Evolutionary conservation across 495 filamentous ascomycete species (phyloP).

Genomic region (Terfezia boudieri): DNA sequence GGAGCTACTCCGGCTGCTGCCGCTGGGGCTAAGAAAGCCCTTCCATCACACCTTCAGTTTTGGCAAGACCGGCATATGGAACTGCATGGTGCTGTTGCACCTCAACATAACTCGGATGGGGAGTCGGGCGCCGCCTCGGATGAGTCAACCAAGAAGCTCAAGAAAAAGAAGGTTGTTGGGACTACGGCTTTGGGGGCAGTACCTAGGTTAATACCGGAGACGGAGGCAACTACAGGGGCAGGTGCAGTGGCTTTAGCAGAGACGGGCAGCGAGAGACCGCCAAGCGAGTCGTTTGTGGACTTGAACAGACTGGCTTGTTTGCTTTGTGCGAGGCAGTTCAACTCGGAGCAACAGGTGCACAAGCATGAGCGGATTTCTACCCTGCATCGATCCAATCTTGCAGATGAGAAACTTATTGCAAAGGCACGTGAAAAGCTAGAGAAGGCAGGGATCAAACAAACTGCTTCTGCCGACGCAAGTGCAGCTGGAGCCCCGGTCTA

Average conservation of each 20-base stretch:
- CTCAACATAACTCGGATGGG: conserved; percentile 13
- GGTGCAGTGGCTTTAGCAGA: neutral
- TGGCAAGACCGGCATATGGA: conserved; percentile 78
- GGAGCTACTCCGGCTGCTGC: conserved; percentile 19
- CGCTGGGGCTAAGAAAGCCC: conserved; percentile 20
- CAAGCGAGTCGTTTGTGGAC: conserved; percentile 42
- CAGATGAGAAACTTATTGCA: conserved; percentile 33
- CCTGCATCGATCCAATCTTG: conserved; percentile 48
- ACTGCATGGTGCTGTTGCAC: conserved; percentile 36
- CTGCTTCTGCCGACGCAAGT: conserved; percentile 12
- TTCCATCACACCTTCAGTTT: conserved; percentile 53
- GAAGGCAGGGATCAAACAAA: conserved; percentile 24
- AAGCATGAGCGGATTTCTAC: conserved; percentile 56
- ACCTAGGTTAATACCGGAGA: neutral
- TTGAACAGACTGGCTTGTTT: conserved; percentile 49
- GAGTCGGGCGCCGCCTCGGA: conserved; percentile 8
- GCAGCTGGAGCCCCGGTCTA: conserved; percentile 32
- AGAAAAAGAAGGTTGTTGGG: conserved; percentile 3
- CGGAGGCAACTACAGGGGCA: neutral
- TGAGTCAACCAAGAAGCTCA: conserved; percentile 8
- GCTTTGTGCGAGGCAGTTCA: conserved; percentile 55
- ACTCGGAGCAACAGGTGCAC: conserved; percentile 41
- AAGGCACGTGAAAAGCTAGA: conserved; percentile 37
- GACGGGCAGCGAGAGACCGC: neutral
- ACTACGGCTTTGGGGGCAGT: neutral